A percentile compares a stretch with the other conserved stretches of the same genome.
Evolutionary conservation across 78 protist species (phyloP).

Genomic region (Trichosphaerium sp.): DNA sequence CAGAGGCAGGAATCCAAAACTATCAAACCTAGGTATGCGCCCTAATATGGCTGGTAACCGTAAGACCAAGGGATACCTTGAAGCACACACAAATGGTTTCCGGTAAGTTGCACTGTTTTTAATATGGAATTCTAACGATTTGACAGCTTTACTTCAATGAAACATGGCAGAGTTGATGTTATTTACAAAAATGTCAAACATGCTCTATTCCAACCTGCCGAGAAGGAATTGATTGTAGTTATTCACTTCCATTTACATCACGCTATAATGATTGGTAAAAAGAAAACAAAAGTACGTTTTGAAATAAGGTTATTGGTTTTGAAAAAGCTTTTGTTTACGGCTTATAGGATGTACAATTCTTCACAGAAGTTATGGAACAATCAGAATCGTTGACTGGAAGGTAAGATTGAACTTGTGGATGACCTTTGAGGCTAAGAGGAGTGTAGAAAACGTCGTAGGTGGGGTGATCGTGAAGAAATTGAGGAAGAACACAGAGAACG

Average conservation of each 20-base stretch:
- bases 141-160: background rate
- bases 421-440: conserved; percentile 12
- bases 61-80: conserved; percentile 58
- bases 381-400: conserved; percentile 9
- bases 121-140: background rate
- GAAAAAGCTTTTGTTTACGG: too few relatives aligned
- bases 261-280: conserved; percentile 83
- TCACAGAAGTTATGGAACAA: conserved; percentile 62
- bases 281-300: conserved; percentile 65
- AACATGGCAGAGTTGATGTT: too few relatives aligned
- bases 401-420: background rate
- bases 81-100: conserved; percentile 85
- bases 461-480: conserved; percentile 65
- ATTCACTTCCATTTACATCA: conserved; percentile 83
- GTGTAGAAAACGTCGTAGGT: background rate
- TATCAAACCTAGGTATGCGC: conserved; percentile 50
- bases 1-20: conserved; percentile 25
- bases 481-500: conserved; percentile 81
- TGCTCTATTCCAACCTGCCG: conserved; percentile 87
- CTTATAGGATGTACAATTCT: conserved; percentile 90
- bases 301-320: too few relatives aligned
- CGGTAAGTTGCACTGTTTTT: conserved; percentile 34
- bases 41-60: conserved; percentile 52
- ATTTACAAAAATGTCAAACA: conserved; percentile 73
- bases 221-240: conserved; percentile 62